Evolutionary conservation across 345 rosid species (phyloP), one percentile per base, ranked within the genome.

Genomic region (Iberis pinnata): DNA sequence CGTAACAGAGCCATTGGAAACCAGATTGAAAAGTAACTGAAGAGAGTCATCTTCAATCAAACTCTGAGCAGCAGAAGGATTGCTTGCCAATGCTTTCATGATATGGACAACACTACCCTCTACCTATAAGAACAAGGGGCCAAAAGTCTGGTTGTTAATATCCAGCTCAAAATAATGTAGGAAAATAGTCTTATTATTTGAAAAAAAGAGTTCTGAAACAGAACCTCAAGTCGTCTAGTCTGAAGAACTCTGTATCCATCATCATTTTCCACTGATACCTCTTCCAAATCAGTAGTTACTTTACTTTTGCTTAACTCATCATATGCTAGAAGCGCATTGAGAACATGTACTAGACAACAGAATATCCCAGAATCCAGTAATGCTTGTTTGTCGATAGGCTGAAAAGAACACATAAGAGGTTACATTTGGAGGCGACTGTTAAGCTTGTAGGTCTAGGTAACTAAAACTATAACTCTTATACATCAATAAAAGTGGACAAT

Each of bases 341-440:
- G 78, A 66, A 86, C 58, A 17, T 80, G 95, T 78, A 93, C 76
- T 63, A 93, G 92, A 74, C 99, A 93, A 67, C 95, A 85, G 20
- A 88, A 79, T 73, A 93, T 88, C 73, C 97, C 99, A 77, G 99
- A 93, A 77, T 93, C 99, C 58, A 93, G 83, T 41, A 93, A 84
- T 46, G 99, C 86, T 52, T 93, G 99, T 69, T 88, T 83, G 70
- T 93, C 99, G 53, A 81, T 74, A 29, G 93, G 87, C 99, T 93
- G 94, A 72, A 75, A 68, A 68, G 11, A 49, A 71, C 27, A 61
- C 35, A 64, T 29, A 51, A 27, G 49, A 47, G 24, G 47, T 2
- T 19, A 6, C 25, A 16, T 49, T 14, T 50, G 44, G 46, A 58
- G 57, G 32, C 31, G n/a, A n/a, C n/a, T n/a, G n/a, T n/a, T n/a